Evolutionary conservation across 2,329 filamentous ascomycete species (phyloP), one percentile per base, ranked within the genome.

Genomic region (Metarhizium robertsii): DNA sequence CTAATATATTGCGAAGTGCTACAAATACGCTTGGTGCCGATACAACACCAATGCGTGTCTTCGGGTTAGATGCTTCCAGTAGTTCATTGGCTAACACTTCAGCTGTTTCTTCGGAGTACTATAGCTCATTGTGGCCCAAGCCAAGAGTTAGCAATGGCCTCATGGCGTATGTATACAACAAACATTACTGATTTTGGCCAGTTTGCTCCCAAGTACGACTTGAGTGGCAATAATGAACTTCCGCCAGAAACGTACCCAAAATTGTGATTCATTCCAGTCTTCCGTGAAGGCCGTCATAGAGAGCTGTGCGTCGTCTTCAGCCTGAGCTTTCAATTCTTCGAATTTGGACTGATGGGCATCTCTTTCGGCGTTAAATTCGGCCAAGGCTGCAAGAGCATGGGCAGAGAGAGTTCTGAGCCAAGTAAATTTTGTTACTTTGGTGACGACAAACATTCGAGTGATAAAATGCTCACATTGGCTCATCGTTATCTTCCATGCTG

Each of bases 251-350:
- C 76, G 43, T 75, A 88, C 85, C 88, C 89, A 94, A 65, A 94
- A 94, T 70, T 92, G 88, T 59, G 82, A 87, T 64, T 86, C 81
- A 65, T 92, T 89, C 89, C 89, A 94, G 69, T 92, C 86, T 70
- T 92, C 89, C 1, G 77, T 76, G 64, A 92, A 94, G 1, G 79
- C 74, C 34, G 87, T 82, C 81, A 92, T 92, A 16, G 73, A 75
- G 54, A 80, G 59, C 43, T 68, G 66, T 36, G 60, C 55, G 32
- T 78, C 75, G 50, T 79, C 73, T 65, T 88, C 85, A 1, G 84
- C 82, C 40, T 77, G 74, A 11, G 74, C 72, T 69, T 84, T 84
- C 53, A 92, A 74, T 59, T 83, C 78, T 67, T 88, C 83, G 61
- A 92, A 90, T 52, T 81, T 79, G 64, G 84, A 80, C 57, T 78